Percentiles rank a stretch among this genome's conserved stretches.
Evolutionary conservation across 148 eudicot species (phyloP).

Genomic region (Cornus florida): DNA sequence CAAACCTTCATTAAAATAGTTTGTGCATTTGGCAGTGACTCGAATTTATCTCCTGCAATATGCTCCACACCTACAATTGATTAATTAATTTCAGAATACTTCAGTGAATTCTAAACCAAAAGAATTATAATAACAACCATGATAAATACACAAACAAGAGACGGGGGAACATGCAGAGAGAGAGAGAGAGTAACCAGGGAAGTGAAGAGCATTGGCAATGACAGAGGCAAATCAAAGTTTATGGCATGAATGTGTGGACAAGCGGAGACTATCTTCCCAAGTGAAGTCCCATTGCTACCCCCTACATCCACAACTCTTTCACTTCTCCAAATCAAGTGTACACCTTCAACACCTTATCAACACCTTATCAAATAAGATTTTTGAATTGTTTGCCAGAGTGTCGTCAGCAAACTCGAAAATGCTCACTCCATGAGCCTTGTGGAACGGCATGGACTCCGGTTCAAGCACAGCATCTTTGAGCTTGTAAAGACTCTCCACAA

Average conservation of each 20-base stretch:
- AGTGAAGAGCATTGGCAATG: too few relatives aligned
- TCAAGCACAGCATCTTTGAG: constrained; percentile 12
- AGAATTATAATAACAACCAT: too few relatives aligned
- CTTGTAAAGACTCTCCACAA: neutral
- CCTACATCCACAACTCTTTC: constrained; percentile 11
- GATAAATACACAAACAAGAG: too few relatives aligned
- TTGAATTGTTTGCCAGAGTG: neutral
- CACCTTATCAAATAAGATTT: neutral
- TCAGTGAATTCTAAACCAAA: too few relatives aligned
- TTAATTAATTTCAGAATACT: too few relatives aligned
- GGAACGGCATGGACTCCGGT: neutral
- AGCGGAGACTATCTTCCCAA: constrained; percentile 6
- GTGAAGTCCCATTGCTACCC: neutral
- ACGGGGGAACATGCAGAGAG: too few relatives aligned
- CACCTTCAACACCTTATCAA: too few relatives aligned
- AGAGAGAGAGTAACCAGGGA: too few relatives aligned
- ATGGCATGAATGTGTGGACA: constrained; percentile 1
- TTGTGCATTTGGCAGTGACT: too few relatives aligned
- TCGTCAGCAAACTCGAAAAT: constrained; percentile 3
- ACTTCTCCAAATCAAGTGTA: constrained; percentile 4
- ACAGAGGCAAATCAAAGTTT: constrained; percentile 3
- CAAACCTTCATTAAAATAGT: too few relatives aligned
- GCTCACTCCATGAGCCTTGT: constrained; percentile 4
- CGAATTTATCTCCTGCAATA: too few relatives aligned
- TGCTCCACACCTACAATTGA: too few relatives aligned